Evolutionary conservation across 2,329 filamentous ascomycete species (phyloP).

Genomic region (Pseudogymnoascus sp.): DNA sequence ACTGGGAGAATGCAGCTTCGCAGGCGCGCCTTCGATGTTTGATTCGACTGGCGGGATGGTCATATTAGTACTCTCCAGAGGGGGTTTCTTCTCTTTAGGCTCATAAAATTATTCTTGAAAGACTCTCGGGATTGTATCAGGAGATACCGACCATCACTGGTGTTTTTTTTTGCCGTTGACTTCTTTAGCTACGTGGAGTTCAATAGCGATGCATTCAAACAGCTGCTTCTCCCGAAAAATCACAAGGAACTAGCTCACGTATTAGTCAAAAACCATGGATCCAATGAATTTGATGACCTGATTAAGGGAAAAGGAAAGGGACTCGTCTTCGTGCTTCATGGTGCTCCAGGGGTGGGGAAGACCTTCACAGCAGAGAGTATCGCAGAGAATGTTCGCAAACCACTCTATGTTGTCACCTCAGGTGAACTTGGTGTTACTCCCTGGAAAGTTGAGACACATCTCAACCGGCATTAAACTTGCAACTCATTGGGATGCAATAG

Average conservation of each 20-base stretch:
- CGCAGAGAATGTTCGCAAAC: slow-evolving; percentile 25
- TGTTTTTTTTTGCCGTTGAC: slow-evolving; percentile 12
- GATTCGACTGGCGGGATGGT: not conserved
- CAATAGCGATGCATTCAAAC: slow-evolving; percentile 19
- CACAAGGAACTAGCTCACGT: slow-evolving; percentile 22
- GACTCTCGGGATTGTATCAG: slow-evolving; percentile 6
- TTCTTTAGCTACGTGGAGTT: slow-evolving; percentile 14
- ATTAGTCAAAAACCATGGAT: slow-evolving; percentile 9
- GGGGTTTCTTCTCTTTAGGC: not conserved
- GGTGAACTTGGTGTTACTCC: slow-evolving; percentile 21
- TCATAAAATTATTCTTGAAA: not conserved
- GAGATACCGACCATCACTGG: slow-evolving; percentile 9
- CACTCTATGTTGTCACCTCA: slow-evolving; percentile 26
- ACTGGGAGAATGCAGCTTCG: not conserved
- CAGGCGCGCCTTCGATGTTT: not conserved
- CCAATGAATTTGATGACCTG: not conserved
- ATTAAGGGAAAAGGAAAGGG: not conserved
- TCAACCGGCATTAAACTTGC: slow-evolving; percentile 16
- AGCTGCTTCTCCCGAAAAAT: slow-evolving; percentile 19
- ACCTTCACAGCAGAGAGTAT: slow-evolving; percentile 28
- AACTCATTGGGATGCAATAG: slow-evolving; percentile 21
- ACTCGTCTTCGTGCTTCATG: not conserved
- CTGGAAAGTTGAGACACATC: not conserved
- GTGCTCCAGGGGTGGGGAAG: not conserved
- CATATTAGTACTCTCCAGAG: not conserved